Conservation (phyloP, 2,329 filamentous ascomycete species). For the Exserohilum turcica region DNA sequence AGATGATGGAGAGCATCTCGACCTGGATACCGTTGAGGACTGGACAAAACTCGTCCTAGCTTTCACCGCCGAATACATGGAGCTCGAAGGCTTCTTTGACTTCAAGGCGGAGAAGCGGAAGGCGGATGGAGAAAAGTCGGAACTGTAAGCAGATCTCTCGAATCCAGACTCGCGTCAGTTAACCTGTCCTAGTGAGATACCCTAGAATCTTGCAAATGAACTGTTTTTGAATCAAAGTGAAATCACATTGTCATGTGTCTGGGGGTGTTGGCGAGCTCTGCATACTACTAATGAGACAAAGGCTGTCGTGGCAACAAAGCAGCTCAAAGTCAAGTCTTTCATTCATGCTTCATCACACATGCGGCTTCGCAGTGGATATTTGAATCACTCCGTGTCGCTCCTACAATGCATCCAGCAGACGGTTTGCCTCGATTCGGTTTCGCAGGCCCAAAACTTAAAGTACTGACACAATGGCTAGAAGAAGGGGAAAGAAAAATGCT, state of each 20-base stretch:
- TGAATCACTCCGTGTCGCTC: background rate
- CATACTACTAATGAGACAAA: conserved; percentile 12
- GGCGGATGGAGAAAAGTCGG: conserved; percentile 34
- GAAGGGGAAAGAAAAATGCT: conserved; percentile 17
- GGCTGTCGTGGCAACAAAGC: conserved; percentile 1
- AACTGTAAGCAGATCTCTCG: conserved; percentile 43
- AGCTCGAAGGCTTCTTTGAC: conserved; percentile 53
- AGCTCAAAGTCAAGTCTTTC: background rate
- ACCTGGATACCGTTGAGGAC: conserved; percentile 80
- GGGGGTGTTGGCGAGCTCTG: background rate
- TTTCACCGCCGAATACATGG: conserved; percentile 94
- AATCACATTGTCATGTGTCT: background rate
- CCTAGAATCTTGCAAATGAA: conserved; percentile 25
- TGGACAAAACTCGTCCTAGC: conserved; percentile 85
- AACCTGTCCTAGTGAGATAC: conserved; percentile 39
- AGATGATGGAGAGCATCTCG: conserved; percentile 85
- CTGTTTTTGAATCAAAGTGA: background rate
- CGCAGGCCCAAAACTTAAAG: too few species aligned
- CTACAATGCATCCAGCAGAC: background rate
- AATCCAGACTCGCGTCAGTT: conserved; percentile 17
- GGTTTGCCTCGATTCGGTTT: background rate
- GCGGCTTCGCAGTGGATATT: background rate
- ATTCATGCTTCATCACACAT: conserved; percentile 1
- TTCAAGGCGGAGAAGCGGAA: conserved; percentile 24
- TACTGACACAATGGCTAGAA: conserved; percentile 23